Conservation (phyloP, 2,329 filamentous ascomycete species). For the Orbilia oligospora region DNA sequence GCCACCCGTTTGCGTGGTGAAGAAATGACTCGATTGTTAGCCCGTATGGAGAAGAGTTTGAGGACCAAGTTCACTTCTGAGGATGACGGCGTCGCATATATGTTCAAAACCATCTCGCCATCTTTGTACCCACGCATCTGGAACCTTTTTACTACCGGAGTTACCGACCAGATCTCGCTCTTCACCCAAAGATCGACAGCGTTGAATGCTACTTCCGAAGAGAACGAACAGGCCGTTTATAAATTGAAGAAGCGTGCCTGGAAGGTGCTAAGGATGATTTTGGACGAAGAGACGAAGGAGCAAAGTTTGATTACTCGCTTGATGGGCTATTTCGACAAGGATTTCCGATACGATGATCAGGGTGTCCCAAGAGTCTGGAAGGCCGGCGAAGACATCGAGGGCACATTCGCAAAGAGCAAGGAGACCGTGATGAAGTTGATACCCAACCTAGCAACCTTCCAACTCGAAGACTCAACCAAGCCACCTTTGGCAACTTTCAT, state of each 20-base stretch:
- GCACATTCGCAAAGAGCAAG: constrained; percentile 89
- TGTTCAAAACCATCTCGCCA: constrained; percentile 59
- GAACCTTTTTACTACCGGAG: constrained; percentile 84
- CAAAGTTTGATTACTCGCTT: constrained; percentile 57
- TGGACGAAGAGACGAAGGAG: constrained; percentile 80
- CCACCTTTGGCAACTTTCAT: constrained; percentile 73
- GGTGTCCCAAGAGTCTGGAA: constrained; percentile 97
- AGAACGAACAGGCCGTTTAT: constrained; percentile 94
- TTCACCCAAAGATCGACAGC: constrained; percentile 66
- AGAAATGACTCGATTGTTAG: constrained; percentile 93
- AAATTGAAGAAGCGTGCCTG: constrained; percentile 92
- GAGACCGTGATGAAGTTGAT: constrained; percentile 94
- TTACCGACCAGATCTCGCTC: constrained; percentile 67
- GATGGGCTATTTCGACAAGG: constrained; percentile 82
- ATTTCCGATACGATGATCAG: constrained; percentile 96
- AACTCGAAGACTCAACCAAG: constrained; percentile 79
- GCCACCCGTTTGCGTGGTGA: constrained; percentile 88
- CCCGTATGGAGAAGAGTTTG: constrained; percentile 93
- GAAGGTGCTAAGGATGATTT: constrained; percentile 88
- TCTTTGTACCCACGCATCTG: constrained; percentile 94
- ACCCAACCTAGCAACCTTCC: constrained; percentile 87
- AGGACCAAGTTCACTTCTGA: constrained; percentile 80
- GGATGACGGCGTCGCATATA: constrained; percentile 48
- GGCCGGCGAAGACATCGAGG: constrained; percentile 96
- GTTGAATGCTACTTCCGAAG: constrained; percentile 91